These are phyloP conservation scores for Neonectria hederae DNA, from an alignment of 2,329 filamentous ascomycete species.

Conservation along the genomic window DNA sequence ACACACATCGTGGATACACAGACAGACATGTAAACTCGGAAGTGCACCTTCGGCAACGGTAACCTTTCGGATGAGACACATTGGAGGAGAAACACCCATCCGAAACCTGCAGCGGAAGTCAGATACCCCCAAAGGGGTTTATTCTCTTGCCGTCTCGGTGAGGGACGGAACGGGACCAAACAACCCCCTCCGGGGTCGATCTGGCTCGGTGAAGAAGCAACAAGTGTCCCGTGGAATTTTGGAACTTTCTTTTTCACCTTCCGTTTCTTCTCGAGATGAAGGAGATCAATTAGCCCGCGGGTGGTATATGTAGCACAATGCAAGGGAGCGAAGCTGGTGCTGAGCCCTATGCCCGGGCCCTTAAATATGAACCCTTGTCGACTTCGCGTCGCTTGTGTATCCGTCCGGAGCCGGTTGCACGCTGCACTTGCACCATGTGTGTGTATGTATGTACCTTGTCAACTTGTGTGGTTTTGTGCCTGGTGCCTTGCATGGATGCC, in stretches of 20 bases:
- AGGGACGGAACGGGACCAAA: too few species aligned
- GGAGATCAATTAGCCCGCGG: slow-evolving; percentile 9
- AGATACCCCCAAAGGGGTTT: not conserved
- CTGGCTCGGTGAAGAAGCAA: not conserved
- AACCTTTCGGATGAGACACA: not conserved
- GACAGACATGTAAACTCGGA: not conserved
- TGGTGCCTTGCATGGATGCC: slow-evolving; percentile 23
- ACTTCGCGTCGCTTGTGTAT: not conserved
- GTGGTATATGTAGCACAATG: slow-evolving; percentile 9
- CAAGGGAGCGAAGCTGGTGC: slow-evolving; percentile 1
- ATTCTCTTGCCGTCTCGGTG: not conserved
- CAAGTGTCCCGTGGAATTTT: not conserved
- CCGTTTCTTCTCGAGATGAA: not conserved
- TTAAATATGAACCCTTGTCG: not conserved
- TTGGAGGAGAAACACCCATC: not conserved
- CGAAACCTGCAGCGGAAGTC: not conserved
- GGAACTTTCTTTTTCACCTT: not conserved
- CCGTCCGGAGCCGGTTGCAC: not conserved
- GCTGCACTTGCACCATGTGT: not conserved
- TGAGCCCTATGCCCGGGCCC: slow-evolving; percentile 3
- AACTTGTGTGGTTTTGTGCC: slow-evolving; percentile 6
- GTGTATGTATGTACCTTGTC: too few species aligned
- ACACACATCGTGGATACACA: not conserved
- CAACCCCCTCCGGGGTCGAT: too few species aligned
- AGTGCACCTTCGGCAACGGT: not conserved